Percentiles rank a stretch among this genome's conserved stretches.
Conservation (phyloP, 331 rosid genomes). For the Telfairia occidentalis region DNA sequence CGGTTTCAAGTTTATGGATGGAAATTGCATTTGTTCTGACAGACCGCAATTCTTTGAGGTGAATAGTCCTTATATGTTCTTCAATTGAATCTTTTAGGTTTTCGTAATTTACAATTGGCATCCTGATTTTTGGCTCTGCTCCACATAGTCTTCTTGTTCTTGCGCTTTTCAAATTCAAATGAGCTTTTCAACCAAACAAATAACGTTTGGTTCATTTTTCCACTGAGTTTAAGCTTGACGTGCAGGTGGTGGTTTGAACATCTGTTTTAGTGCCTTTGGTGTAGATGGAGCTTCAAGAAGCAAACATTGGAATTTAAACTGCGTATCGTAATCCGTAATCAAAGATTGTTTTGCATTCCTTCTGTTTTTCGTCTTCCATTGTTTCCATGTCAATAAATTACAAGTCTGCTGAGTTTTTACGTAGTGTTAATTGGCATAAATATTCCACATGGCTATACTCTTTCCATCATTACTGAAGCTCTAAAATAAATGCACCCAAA, state of each 20-base stretch:
- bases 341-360: not conserved
- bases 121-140: not conserved
- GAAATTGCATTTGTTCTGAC: not conserved
- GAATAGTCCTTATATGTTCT: not conserved
- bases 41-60: not conserved
- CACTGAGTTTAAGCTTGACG: not conserved
- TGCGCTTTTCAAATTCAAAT: not conserved
- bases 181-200: not conserved
- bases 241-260: not conserved
- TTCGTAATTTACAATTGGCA: not conserved
- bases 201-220: not conserved
- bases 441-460: not conserved
- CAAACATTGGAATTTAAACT: not conserved
- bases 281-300: not conserved
- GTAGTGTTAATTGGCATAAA: not conserved
- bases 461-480: not conserved
- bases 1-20: not conserved
- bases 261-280: not conserved
- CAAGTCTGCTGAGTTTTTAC: not conserved
- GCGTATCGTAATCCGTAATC: not conserved
- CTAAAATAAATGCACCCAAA: not conserved
- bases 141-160: not conserved
- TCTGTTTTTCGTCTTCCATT: not conserved
- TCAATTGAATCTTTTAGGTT: not conserved
- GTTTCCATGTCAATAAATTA: not conserved